Evolutionary conservation across 495 filamentous ascomycete genomes (phyloP), one percentile per base, ranked within the genome.

Genomic region (Xylaria flabelliformis): DNA sequence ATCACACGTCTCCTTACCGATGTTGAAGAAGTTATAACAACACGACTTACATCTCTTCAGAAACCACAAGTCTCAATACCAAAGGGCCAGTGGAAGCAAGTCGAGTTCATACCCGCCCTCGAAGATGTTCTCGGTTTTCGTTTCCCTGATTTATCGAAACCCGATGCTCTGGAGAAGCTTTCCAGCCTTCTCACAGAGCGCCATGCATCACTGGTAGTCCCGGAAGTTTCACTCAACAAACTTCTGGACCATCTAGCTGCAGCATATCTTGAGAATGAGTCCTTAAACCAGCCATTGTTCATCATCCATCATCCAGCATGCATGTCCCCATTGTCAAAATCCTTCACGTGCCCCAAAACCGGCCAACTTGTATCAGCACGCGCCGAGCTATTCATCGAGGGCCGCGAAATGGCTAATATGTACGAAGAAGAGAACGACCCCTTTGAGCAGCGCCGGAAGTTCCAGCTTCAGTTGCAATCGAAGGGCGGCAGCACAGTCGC

Each of bases 341-440:
- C 92, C 36, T 97, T 94, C 83, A 41, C 78, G 26, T 87, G 88
- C 75, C 86, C 88, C 1, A 77, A 76, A 2, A 93, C 88, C 0
- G 81, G 85, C n/a, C 94, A 97, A 73, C 68, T 80, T 9, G 82
- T 89, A 10, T 90, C 94, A 3, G 92, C 93, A 3, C 91, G 96
- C 51, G 92, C 91, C 3, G 96, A 99, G 79, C 89, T 99, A 48
- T 98, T 98, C 82, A 88, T 97, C 76, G 78, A 87, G 51, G 90
- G 91, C 17, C 85, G 86, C 58, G 96, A 99, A 76, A 82, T 97
- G 42, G 92, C 95, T 10, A 99, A 99, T 80, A 93, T 92, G 76
- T 99, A 99, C 83, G 96, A 99, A 82, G 96, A 99, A 82, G 96
- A 99, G 82, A 99, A 98, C 81, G 93, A 93, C 56, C 97, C 96